A percentile compares a stretch with the other conserved stretches of the same genome.
These are phyloP conservation scores for Gossypium thurberi DNA, from an alignment of 345 rosid species.

Conservation along the genomic window DNA sequence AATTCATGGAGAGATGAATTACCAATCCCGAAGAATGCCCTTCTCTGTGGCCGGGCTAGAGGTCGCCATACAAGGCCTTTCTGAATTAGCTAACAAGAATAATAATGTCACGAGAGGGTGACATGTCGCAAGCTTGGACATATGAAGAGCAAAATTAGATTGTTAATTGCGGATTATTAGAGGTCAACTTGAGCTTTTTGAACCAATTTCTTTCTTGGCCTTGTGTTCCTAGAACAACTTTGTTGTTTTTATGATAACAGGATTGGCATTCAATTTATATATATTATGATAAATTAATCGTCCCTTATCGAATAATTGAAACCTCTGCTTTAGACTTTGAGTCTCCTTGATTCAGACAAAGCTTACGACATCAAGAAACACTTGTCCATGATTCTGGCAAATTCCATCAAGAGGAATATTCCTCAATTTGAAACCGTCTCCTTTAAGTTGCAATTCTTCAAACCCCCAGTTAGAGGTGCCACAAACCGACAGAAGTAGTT, in stretches of 20 bases:
- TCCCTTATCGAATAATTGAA: neutral
- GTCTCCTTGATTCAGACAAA: neutral
- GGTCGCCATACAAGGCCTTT: constrained; percentile 71
- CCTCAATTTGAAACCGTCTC: constrained; percentile 32
- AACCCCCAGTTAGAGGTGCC: constrained; percentile 15
- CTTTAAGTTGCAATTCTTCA: neutral
- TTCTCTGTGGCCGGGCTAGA: constrained; percentile 71
- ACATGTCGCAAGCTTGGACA: constrained; percentile 9
- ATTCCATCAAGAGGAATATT: constrained; percentile 28
- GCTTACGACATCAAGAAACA: constrained; percentile 24
- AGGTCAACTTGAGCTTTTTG: constrained; percentile 19
- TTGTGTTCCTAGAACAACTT: neutral
- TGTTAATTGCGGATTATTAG: constrained; percentile 7
- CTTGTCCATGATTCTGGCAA: constrained; percentile 25
- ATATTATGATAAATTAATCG: too few relatives aligned
- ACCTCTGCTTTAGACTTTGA: neutral
- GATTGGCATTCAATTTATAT: neutral
- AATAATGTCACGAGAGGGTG: constrained; percentile 56
- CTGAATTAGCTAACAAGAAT: constrained; percentile 6
- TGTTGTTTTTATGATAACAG: neutral
- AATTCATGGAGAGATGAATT: constrained; percentile 73
- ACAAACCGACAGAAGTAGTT: constrained; percentile 15
- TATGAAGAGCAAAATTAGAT: neutral
- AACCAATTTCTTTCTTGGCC: neutral
- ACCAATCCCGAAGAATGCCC: constrained; percentile 79